Evolutionary conservation across 1,284 basidiomycete genomes (phyloP).

Genomic region (Irpex sp.): DNA sequence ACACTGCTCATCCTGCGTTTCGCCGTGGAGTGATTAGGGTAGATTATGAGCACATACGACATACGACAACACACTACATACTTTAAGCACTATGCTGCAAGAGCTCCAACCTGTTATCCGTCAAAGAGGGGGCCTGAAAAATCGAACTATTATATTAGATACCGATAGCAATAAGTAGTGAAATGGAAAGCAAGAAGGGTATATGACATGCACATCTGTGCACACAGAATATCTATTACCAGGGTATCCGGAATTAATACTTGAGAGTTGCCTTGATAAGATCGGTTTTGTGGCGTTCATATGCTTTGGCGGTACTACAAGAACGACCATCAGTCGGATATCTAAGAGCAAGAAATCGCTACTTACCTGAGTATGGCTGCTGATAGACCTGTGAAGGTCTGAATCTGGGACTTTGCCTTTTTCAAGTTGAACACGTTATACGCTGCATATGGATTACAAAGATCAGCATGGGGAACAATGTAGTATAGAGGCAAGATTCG

Average conservation of each 20-base stretch:
- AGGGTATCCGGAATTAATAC: background rate
- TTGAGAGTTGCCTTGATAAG: conserved; percentile 57
- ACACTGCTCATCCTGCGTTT: no score
- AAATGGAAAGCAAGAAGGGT: background rate
- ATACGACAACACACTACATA: no score
- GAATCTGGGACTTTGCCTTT: conserved; percentile 65
- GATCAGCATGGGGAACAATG: background rate
- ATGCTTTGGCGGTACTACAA: conserved; percentile 72
- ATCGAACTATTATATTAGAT: no score
- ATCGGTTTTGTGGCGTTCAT: conserved; percentile 69
- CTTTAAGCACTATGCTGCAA: no score
- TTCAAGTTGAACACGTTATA: conserved; percentile 68
- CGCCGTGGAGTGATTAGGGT: no score
- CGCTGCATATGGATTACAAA: conserved; percentile 39
- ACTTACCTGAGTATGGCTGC: conserved; percentile 78
- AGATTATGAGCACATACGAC: no score
- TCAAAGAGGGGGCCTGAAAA: no score
- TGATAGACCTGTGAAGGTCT: conserved; percentile 72
- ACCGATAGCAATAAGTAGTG: background rate
- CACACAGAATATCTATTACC: background rate
- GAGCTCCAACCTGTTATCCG: no score
- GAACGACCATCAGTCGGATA: background rate
- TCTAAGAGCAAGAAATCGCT: background rate
- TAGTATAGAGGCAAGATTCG: background rate
- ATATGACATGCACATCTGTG: background rate